These are phyloP conservation scores for Purshia tridentata DNA, from an alignment of 306 rosid genomes.

Conservation along the genomic window DNA sequence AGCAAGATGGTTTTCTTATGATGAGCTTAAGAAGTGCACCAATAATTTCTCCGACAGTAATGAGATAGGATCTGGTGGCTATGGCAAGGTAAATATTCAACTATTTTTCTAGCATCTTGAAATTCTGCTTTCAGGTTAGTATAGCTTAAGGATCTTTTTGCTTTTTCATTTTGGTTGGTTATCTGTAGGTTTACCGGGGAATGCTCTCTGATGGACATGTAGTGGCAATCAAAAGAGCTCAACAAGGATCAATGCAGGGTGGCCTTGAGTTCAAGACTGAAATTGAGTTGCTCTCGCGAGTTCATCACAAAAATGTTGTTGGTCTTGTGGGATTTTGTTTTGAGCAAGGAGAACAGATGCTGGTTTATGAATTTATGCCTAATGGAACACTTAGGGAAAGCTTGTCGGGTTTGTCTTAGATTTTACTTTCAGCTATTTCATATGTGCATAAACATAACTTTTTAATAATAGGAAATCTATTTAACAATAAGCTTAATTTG, in stretches of 20 bases:
- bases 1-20: constrained; percentile 95
- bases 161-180: constrained; percentile 14
- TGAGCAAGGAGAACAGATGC: constrained; percentile 93
- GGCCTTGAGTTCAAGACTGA: constrained; percentile 92
- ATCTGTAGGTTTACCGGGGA: constrained; percentile 76
- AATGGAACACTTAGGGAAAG: constrained; percentile 82
- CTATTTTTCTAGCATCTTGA: not conserved
- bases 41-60: constrained; percentile 64
- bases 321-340: constrained; percentile 94
- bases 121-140: constrained; percentile 10
- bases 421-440: not conserved
- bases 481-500: not conserved
- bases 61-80: constrained; percentile 88
- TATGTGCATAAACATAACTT: not conserved
- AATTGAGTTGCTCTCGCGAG: constrained; percentile 94
- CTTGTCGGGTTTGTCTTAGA: constrained; percentile 55
- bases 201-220: constrained; percentile 65
- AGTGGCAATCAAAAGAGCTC: constrained; percentile 93
- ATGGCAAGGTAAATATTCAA: constrained; percentile 72
- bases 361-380: constrained; percentile 82
- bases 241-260: constrained; percentile 95
- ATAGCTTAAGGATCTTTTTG: not conserved
- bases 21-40: constrained; percentile 81
- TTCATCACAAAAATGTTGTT: constrained; percentile 97
- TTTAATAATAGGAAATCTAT: not conserved